Evolutionary conservation across 1,139 yeast genomes (phyloP).

Genomic region (Tardiomyces depauwii): DNA sequence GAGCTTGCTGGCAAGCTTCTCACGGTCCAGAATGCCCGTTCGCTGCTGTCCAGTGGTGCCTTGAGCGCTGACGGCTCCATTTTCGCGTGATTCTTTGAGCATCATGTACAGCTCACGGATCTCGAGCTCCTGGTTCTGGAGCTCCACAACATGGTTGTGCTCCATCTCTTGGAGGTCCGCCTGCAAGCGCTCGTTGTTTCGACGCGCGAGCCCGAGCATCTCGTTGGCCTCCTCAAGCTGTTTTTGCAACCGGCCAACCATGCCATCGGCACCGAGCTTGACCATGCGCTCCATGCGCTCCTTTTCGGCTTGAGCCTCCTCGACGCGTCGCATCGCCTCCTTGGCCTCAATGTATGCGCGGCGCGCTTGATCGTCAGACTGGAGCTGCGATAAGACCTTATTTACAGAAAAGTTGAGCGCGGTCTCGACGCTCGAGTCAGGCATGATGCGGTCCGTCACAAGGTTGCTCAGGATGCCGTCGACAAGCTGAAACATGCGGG

Average conservation of each 20-base stretch:
- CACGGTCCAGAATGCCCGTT: conserved; percentile 11
- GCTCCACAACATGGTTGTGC: conserved; percentile 57
- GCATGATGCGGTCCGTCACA: conserved; percentile 40
- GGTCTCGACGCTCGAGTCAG: conserved; percentile 54
- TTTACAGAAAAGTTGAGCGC: conserved; percentile 80
- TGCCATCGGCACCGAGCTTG: conserved; percentile 74
- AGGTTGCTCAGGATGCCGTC: conserved; percentile 80
- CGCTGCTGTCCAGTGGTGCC: conserved; percentile 28
- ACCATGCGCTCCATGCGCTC: conserved; percentile 67
- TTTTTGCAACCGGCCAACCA: conserved; percentile 55
- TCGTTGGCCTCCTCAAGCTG: conserved; percentile 68
- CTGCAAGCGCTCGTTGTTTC: conserved; percentile 52
- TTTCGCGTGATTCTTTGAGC: conserved; percentile 31
- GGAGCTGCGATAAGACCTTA: conserved; percentile 61
- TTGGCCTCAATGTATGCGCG: conserved; percentile 67
- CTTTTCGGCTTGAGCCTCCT: conserved; percentile 76
- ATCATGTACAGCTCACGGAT: conserved; percentile 74
- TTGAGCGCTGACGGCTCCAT: conserved; percentile 23
- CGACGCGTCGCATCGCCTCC: conserved; percentile 54
- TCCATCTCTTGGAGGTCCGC: conserved; percentile 56
- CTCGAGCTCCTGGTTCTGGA: conserved; percentile 81
- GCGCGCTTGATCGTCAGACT: conserved; percentile 84
- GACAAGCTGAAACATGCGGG: conserved; percentile 62
- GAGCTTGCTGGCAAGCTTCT: conserved; percentile 32
- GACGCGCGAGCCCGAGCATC: conserved; percentile 54